These are phyloP conservation scores for Penicillium freii DNA, from an alignment of 2,329 filamentous ascomycete species.

Conservation along the genomic window DNA sequence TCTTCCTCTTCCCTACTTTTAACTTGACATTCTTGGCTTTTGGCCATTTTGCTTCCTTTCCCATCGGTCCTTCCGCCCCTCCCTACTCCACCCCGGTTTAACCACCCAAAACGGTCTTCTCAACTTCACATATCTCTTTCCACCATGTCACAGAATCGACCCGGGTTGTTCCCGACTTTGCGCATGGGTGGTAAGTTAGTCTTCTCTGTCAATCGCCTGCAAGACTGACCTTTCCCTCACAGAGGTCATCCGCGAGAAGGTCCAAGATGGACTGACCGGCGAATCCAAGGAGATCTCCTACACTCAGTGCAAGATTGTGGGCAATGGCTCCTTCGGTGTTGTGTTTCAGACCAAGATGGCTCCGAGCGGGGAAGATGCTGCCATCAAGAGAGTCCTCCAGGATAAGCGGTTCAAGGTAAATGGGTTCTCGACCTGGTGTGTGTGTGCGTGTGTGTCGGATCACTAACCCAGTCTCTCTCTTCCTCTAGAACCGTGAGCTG, in stretches of 20 bases:
- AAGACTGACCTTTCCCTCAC: constrained; percentile 3
- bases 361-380: constrained; percentile 95
- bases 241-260: constrained; percentile 99
- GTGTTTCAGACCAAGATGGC: constrained; percentile 99
- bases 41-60: constrained; percentile 31
- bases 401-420: constrained; percentile 98
- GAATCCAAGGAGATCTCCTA: constrained; percentile 97
- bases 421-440: constrained; percentile 14
- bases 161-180: constrained; percentile 81
- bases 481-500: constrained; percentile 89
- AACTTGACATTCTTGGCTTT: constrained; percentile 32
- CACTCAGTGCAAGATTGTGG: constrained; percentile 98
- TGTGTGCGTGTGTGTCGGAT: neutral
- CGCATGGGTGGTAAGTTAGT: constrained; percentile 89
- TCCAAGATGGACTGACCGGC: constrained; percentile 95
- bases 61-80: constrained; percentile 38
- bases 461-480: constrained; percentile 30
- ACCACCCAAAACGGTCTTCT: constrained; percentile 56
- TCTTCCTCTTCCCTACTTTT: constrained; percentile 19
- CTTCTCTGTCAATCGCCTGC: constrained; percentile 21
- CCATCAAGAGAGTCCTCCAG: constrained; percentile 97
- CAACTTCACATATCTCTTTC: constrained; percentile 23
- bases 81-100: constrained; percentile 31
- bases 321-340: constrained; percentile 97
- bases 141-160: constrained; percentile 85